Evolutionary conservation across 257 asterid genomes (phyloP).

Genomic region (Haberlea rhodopensis): DNA sequence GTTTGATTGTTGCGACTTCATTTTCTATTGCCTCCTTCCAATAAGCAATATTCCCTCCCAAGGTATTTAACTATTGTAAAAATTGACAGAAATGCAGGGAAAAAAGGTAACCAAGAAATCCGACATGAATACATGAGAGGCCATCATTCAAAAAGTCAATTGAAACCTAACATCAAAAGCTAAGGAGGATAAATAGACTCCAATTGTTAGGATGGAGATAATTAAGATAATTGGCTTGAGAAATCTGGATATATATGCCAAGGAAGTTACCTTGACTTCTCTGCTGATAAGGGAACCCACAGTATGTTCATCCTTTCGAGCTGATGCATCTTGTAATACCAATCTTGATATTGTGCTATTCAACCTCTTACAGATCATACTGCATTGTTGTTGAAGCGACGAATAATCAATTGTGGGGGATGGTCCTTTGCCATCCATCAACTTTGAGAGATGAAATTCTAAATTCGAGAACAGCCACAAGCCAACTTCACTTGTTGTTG

Average conservation of each 20-base stretch:
- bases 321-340: constrained; percentile 41
- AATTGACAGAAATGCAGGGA: not conserved
- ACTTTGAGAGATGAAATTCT: constrained; percentile 56
- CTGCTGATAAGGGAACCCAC: constrained; percentile 33
- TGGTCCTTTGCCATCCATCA: constrained; percentile 37
- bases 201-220: constrained; percentile 52
- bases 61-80: constrained; percentile 27
- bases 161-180: constrained; percentile 36
- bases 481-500: constrained; percentile 68
- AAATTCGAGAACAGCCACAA: constrained; percentile 57
- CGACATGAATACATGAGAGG: constrained; percentile 19
- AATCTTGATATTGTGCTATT: constrained; percentile 51
- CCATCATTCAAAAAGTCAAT: constrained; percentile 23
- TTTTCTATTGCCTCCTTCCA: constrained; percentile 73
- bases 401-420: constrained; percentile 29
- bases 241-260: constrained; percentile 54
- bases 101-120: not conserved
- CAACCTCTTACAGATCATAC: constrained; percentile 54
- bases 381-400: constrained; percentile 50
- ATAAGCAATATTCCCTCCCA: constrained; percentile 68
- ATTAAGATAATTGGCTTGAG: constrained; percentile 50
- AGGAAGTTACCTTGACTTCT: constrained; percentile 85
- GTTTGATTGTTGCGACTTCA: constrained; percentile 48
- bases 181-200: constrained; percentile 51
- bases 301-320: constrained; percentile 26